Percentiles rank a stretch among this genome's conserved stretches.
Conservation (phyloP, 1,139 yeast species). For the Blastobotrys raffinosifermentans region DNA sequence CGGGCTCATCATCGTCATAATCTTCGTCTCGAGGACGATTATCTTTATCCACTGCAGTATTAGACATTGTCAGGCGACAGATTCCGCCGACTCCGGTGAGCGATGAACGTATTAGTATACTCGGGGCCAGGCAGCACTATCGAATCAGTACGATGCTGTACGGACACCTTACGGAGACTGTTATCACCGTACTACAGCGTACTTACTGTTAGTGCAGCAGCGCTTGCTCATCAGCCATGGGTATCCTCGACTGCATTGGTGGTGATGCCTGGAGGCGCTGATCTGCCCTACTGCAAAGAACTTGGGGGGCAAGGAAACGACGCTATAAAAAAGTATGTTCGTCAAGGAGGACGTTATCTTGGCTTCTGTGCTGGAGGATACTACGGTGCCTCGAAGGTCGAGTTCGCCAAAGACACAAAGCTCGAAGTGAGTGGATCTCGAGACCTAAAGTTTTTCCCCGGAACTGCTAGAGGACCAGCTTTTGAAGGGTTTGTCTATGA, state of each 20-base stretch:
- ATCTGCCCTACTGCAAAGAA: conserved; percentile 69
- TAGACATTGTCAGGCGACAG: no score
- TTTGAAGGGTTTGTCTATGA: conserved; percentile 75
- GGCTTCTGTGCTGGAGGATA: conserved; percentile 99
- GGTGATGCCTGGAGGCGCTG: conserved; percentile 97
- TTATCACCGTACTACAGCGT: conserved; percentile 92
- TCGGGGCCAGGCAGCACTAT: conserved; percentile 83
- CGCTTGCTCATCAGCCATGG: conserved; percentile 84
- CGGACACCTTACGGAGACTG: conserved; percentile 65
- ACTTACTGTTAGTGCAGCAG: conserved; percentile 55
- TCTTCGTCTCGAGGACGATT: no score
- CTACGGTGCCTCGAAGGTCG: conserved; percentile 67
- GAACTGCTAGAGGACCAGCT: conserved; percentile 75
- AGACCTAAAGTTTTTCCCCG: conserved; percentile 77
- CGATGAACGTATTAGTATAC: conserved; percentile 76
- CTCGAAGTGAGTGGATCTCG: conserved; percentile 83
- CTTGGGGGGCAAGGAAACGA: conserved; percentile 66
- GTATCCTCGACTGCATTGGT: conserved; percentile 65
- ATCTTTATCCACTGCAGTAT: no score
- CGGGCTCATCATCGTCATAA: conserved; percentile 53
- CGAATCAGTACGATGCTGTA: conserved; percentile 77
- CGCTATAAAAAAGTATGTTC: conserved; percentile 57
- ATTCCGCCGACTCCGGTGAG: no score
- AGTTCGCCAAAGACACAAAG: conserved; percentile 69
- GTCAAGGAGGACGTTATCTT: conserved; percentile 70